phyloP scores from a whole-genome alignment of 345 rosid species.

The Cochlearia excelsa region DNA sequence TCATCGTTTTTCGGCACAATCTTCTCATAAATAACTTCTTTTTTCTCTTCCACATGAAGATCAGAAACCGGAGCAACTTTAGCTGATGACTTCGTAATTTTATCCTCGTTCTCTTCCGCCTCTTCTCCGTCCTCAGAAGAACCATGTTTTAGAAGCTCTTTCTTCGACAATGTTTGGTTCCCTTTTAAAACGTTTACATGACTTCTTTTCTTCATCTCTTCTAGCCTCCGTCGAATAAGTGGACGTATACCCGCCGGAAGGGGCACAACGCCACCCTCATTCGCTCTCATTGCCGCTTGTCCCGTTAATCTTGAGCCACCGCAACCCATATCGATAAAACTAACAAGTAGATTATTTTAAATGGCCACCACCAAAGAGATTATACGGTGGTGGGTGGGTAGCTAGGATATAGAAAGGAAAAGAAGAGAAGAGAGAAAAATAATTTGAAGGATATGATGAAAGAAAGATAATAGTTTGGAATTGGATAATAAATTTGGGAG shows the following conservation, averaged over 20 bases:
- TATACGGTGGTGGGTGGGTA: constrained; percentile 21
- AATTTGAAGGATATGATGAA: constrained; percentile 9
- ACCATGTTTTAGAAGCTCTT: constrained; percentile 32
- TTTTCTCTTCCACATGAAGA: constrained; percentile 30
- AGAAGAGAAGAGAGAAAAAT: constrained; percentile 19
- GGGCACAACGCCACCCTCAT: constrained; percentile 26
- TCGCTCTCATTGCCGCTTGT: constrained; percentile 1
- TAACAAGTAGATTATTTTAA: constrained; percentile 11
- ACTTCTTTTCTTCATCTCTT: constrained; percentile 37
- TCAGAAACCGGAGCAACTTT: constrained; percentile 36
- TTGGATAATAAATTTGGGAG: constrained; percentile 12
- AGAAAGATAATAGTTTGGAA: constrained; percentile 20
- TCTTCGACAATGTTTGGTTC: constrained; percentile 33
- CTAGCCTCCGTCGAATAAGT: constrained; percentile 34
- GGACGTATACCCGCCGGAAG: constrained; percentile 36
- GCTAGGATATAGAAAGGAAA: not conserved
- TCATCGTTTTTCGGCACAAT: constrained; percentile 5
- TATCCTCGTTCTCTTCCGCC: constrained; percentile 23
- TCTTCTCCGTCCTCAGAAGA: constrained; percentile 30
- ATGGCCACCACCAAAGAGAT: constrained; percentile 22
- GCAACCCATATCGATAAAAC: constrained; percentile 28
- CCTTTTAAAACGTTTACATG: constrained; percentile 36
- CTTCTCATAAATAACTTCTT: constrained; percentile 30
- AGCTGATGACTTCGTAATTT: constrained; percentile 23
- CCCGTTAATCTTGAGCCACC: constrained; percentile 32